Percentiles rank a stretch among this genome's conserved stretches.
Conservation (phyloP, 139 green algal species). For the Micractinium sp. region DNA sequence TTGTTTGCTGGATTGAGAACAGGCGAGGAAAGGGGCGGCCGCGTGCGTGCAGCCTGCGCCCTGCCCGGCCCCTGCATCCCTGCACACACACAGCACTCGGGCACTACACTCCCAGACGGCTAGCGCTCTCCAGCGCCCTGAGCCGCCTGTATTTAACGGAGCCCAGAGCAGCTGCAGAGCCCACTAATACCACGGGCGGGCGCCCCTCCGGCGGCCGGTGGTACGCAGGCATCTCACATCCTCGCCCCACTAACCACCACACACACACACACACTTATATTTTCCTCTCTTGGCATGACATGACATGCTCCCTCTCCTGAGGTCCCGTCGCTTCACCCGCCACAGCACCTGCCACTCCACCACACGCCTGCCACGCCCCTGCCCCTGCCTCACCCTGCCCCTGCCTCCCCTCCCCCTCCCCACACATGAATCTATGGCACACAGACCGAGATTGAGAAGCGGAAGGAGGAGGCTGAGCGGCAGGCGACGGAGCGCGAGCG, state of each 20-base stretch:
- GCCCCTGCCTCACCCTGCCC: not conserved
- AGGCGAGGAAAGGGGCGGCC: no score
- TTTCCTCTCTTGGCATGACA: no score
- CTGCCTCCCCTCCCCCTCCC: not conserved
- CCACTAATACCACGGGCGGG: constrained; percentile 17
- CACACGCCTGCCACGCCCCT: not conserved
- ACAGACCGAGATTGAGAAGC: constrained; percentile 91
- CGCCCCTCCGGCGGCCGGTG: constrained; percentile 2
- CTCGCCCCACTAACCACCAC: not conserved
- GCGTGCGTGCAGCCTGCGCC: no score
- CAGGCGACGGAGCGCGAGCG: constrained; percentile 84
- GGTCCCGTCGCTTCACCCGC: no score
- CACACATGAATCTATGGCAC: not conserved
- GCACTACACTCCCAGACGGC: constrained; percentile 32
- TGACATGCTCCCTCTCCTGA: no score
- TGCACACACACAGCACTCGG: not conserved
- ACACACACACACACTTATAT: not conserved
- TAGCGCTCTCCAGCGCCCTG: constrained; percentile 17
- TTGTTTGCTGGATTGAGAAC: not conserved
- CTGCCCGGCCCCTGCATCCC: no score
- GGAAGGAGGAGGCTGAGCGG: constrained; percentile 95
- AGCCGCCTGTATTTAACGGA: constrained; percentile 33
- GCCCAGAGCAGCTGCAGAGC: constrained; percentile 30
- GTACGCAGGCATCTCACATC: constrained; percentile 34
- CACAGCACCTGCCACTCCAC: not conserved